Evolutionary conservation across 306 rosid species (phyloP), one percentile per base, ranked within the genome.

Genomic region (Datisca glomerata): DNA sequence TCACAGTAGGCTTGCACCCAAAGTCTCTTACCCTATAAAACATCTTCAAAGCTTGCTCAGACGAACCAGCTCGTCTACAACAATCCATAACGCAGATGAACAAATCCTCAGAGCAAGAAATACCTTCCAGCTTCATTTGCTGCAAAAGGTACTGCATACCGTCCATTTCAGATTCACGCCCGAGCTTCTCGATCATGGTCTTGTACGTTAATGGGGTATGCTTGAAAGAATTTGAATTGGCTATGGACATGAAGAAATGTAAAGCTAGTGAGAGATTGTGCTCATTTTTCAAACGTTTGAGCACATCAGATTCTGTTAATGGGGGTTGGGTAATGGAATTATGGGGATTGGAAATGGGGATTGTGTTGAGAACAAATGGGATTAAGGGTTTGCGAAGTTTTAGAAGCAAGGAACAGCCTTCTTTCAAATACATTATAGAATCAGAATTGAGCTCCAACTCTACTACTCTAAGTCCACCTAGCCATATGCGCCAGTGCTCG

Each of bases 21-120:
- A 89, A 89, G 56, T 84, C 98, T 7, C 64, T 53, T 19, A 89
- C 59, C 64, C 95, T 78, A 38, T 89, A 89, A 47, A 89, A 77
- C 79, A 67, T 56, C 57, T 80, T 80, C 67, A 80, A 50, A 0
- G 81, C 81, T 33, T 67, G 95, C 40, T 84, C 91, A 13, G 77
- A 73, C 46, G 65, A 66, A 21, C 85, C 79, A 13, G 64, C 67
- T 32, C 57, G 53, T 45, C 61, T 43, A 46, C 60, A 71, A 6
- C 66, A 64, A 42, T 51, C 44, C 2, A 84, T 54, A 18, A 89
- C 83, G 47, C 37, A 6, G 3, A 70, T 57, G 43, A 89, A 83
- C 51, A 70, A 63, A 9, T 72, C 84, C 38, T 80, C 95, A 18
- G 84, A 75, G 65, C 86, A 80, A 19, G 49, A 34, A 2, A 89